Base-by-base conservation (phyloP, 495 filamentous ascomycete species). In the Penicillium cinerascens region DNA sequence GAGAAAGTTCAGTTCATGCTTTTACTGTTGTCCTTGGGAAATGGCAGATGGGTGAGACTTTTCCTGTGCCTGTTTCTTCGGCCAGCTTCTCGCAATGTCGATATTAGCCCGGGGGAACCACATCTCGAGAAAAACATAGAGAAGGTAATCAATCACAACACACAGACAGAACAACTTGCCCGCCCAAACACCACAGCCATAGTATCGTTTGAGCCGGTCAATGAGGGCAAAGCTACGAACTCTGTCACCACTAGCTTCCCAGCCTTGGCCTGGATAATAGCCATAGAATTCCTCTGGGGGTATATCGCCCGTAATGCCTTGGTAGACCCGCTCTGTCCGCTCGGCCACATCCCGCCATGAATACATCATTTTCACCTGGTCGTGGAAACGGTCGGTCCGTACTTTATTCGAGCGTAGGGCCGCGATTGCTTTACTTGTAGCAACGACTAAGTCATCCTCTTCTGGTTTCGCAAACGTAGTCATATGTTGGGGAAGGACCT, bases 171-270 rank as follows among this genome's bases (percentile, higher is more conserved):
- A 98, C 20, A 98, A 70, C 70, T 98, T 98, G 8, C 93, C 93
- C 8, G 93, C 93, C 93, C 93, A 98, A 35, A 97, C 91, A n/a
- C 93, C 93, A 61, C 93, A 98, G n/a, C 93, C 93, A 62, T 97
- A 98, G 62, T 98, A 97, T 21, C 92, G 73, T 69, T 98, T 98
- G 18, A 98, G 67, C 16, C 93, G 81, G 64, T 98, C 93, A 59
- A 98, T 96, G 21, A 98, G 79, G 1, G 90, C 89, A 68, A 93
- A 95, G 66, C 87, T 91, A 58, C 87, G 86, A 1, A 87, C 85
- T 36, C 88, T 75, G 39, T 90, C 90, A 43, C 87, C 80, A 58
- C 87, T 86, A 10, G 81, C 84, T 50, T 82, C 84, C 78, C 84
- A 81, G 0, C 75, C 78, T 55, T 80, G 75, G 18, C 78, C 83